Evolutionary conservation across 495 filamentous ascomycete species (phyloP), one percentile per base, ranked within the genome.

Genomic region (Sporormia fimetaria): DNA sequence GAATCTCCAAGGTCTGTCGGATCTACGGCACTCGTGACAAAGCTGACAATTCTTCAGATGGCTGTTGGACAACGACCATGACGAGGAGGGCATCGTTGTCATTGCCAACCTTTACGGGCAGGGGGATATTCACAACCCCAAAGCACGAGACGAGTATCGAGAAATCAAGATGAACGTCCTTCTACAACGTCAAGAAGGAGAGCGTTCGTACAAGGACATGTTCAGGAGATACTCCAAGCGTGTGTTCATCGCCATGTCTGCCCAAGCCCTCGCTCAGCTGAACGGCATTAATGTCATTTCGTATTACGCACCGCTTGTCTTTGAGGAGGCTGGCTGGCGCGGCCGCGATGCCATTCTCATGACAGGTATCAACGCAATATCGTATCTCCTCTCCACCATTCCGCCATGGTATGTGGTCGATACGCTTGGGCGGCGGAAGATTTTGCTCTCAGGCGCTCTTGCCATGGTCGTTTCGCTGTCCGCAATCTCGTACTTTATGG

Each of bases 251-350:
- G 90, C 90, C 60, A 98, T 98, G 92, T 96, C 90, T 6, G 90
- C 90, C 4, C 90, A 98, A 56, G 83, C 82, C 1, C 72, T 98
- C 37, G 92, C 90, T 12, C 90, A 98, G 60, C 71, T 96, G 16
- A 98, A 96, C 63, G 90, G 90, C 31, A 98, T 98, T 63, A 98
- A 98, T 64, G 92, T 98, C 49, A 98, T 98, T 39, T 96, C 90
- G 12, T 98, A 98, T 66, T 98, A 98, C 52, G 88, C 92, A 0
- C 92, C 92, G 2, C 72, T 88, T 17, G 90, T 98, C 18, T 98
- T 98, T 55, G 88, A 95, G 62, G 83, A 84, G 18, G 90, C 92
- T 22, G 87, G 90, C 12, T 98, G 90, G 92, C 55, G 68, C 26
- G 90, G 90, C 28, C 84, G 87, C 21, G 69, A 81, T 35, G 92